A percentile compares a stretch with the other conserved stretches of the same genome.
These are phyloP conservation scores for Ceriops decandra DNA, from an alignment of 345 rosid genomes.

Conservation along the genomic window DNA sequence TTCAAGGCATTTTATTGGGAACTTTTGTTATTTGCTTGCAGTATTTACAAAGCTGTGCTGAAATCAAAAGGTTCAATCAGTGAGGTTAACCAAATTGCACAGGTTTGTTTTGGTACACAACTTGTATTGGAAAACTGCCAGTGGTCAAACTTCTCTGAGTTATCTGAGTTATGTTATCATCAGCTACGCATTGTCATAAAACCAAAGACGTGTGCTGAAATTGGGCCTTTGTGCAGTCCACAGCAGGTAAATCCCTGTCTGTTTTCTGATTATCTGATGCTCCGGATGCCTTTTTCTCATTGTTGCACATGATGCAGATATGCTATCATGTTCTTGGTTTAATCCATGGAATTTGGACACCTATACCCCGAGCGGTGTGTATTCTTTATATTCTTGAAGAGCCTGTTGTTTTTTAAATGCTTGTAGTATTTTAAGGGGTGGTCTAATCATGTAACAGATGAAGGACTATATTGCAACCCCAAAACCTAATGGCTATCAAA, in stretches of 20 bases:
- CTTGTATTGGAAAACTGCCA: slow-evolving; percentile 3
- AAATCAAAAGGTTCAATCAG: slow-evolving; percentile 82
- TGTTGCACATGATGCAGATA: slow-evolving; percentile 54
- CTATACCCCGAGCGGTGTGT: slow-evolving; percentile 85
- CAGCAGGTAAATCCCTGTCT: slow-evolving; percentile 64
- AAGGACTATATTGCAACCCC: slow-evolving; percentile 80
- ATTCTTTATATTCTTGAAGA: slow-evolving; percentile 15
- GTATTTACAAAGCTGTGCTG: slow-evolving; percentile 75
- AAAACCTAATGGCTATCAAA: slow-evolving; percentile 97
- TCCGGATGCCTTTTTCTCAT: slow-evolving; percentile 15
- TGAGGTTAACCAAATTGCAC: slow-evolving; percentile 91
- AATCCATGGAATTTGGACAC: slow-evolving; percentile 98
- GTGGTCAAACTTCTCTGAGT: not conserved
- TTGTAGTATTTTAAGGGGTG: not conserved
- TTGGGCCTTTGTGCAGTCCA: slow-evolving; percentile 77
- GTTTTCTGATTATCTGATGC: slow-evolving; percentile 9
- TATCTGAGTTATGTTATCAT: slow-evolving; percentile 25
- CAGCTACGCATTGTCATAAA: slow-evolving; percentile 89
- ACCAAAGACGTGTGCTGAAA: slow-evolving; percentile 69
- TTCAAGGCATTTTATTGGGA: not conserved
- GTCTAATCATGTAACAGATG: slow-evolving; percentile 42
- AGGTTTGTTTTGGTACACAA: slow-evolving; percentile 54
- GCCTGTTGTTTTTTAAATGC: slow-evolving; percentile 2
- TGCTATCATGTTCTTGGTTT: slow-evolving; percentile 96
- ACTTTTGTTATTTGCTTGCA: slow-evolving; percentile 36